Base-by-base conservation (phyloP, 2,329 filamentous ascomycete genomes). In the Davidsoniella virescens region DNA sequence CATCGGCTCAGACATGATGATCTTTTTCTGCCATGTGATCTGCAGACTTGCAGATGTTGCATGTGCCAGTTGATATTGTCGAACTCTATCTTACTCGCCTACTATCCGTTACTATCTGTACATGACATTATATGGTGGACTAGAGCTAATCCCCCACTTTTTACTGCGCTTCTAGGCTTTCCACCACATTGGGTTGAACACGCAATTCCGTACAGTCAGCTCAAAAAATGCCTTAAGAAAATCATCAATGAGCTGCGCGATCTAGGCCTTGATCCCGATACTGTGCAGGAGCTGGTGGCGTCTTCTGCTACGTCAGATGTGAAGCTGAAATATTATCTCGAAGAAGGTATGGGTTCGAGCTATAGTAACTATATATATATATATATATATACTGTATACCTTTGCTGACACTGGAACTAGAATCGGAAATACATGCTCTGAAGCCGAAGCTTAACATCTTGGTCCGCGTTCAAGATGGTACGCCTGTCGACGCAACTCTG, bases 141-240 rank as follows among this genome's bases (percentile, higher is more conserved):
- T 43, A 14, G 8, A 43, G 26, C 26, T 33, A 33, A 33, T 33
- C 26, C 26, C 26, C 26, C 2, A 8, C 7, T 33, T 33, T 33
- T 33, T 10, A 4, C 10, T 33, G 26, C 29, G 26, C 40, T 38
- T 36, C 16, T 47, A 70, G 82, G 76, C 56, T 94, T 87, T 61
- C 87, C 87, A 6, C 66, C 75, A 46, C 78, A 81, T 60, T 80
- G 76, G 76, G 67, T 87, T 45, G 72, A 82, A 42, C 80, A 78
- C 25, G 86, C 87, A 45, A 84, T 94, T 54, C 85, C 84, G 2
- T 94, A 94, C 62, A 75, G 81, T 42, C 77, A 87, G 63, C 74
- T 94, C 51, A 94, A 94, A 65, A 94, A 93, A 67, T 85, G 84
- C 64, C 81, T 94, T 61, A 90, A 88, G 61, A 81, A 80, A 60